Conservation (phyloP, 176 grass and related monocot genomes). For the Metroxylon sagu region DNA sequence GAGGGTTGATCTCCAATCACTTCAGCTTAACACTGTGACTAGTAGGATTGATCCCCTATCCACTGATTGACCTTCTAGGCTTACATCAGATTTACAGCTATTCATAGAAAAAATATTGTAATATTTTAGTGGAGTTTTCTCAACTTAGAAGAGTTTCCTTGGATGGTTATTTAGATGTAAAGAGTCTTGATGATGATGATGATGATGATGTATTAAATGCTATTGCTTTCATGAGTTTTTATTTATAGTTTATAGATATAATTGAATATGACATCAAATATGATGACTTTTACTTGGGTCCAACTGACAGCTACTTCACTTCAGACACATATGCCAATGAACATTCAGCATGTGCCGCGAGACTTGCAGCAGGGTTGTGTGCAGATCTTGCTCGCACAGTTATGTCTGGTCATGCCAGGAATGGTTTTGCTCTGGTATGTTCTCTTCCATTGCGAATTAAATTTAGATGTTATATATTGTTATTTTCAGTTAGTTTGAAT, state of each 20-base stretch:
- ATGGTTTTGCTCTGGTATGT: slow-evolving; percentile 95
- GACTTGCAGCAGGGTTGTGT: slow-evolving; percentile 89
- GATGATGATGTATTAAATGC: too few species aligned
- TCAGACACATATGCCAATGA: slow-evolving; percentile 90
- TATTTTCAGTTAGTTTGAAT: slow-evolving; percentile 1
- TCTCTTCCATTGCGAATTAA: slow-evolving; percentile 13
- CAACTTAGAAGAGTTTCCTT: too few species aligned
- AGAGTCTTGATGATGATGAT: too few species aligned
- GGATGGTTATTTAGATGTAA: too few species aligned
- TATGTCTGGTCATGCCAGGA: slow-evolving; percentile 49
- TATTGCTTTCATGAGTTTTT: too few species aligned
- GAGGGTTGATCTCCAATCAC: too few species aligned
- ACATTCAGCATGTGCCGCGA: slow-evolving; percentile 81
- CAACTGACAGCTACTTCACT: slow-evolving; percentile 84
- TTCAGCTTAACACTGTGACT: too few species aligned
- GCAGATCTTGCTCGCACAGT: slow-evolving; percentile 84
- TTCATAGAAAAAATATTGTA: too few species aligned
- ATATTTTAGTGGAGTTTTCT: too few species aligned
- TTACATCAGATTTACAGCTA: too few species aligned
- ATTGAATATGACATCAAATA: slow-evolving; percentile 16
- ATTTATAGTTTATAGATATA: neutral
- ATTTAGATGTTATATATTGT: neutral
- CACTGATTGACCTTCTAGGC: too few species aligned
- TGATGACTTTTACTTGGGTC: slow-evolving; percentile 16
- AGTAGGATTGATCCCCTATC: too few species aligned